These are phyloP conservation scores for Mycena sanguinolenta DNA, from an alignment of 768 basidiomycete genomes.

Conservation along the genomic window DNA sequence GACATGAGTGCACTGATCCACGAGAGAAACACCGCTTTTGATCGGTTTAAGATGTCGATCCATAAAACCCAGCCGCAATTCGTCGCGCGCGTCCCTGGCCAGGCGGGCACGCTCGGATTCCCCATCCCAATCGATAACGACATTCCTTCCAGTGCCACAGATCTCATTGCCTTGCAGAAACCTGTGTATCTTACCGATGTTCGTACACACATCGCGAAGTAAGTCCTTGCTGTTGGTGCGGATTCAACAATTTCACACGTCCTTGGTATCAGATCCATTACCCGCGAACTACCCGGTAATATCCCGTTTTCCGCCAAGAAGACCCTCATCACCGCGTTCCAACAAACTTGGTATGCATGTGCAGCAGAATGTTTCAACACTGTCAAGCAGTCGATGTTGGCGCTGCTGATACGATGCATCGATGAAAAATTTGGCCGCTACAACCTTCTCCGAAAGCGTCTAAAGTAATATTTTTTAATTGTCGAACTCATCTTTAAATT, in stretches of 20 bases:
- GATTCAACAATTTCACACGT: not conserved
- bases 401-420: slow-evolving; percentile 46
- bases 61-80: slow-evolving; percentile 53
- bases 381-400: slow-evolving; percentile 45
- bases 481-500: not conserved
- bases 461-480: slow-evolving; percentile 48
- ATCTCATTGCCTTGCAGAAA: slow-evolving; percentile 35
- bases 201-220: slow-evolving; percentile 49
- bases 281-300: slow-evolving; percentile 54
- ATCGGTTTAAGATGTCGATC: slow-evolving; percentile 47
- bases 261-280: slow-evolving; percentile 47
- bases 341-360: slow-evolving; percentile 46
- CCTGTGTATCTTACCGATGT: slow-evolving; percentile 49
- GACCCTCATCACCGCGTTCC: slow-evolving; percentile 48
- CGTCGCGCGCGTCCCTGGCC: slow-evolving; percentile 38
- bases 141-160: slow-evolving; percentile 26
- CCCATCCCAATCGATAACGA: slow-evolving; percentile 37
- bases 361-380: slow-evolving; percentile 41
- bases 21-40: slow-evolving; percentile 45
- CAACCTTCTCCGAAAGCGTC: slow-evolving; percentile 45
- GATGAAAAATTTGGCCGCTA: slow-evolving; percentile 57
- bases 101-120: slow-evolving; percentile 10
- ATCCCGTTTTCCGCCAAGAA: slow-evolving; percentile 54
- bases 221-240: slow-evolving; percentile 15
- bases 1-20: slow-evolving; percentile 47